Conservation (phyloP, 306 rosid species). For the Prunus mira region DNA sequence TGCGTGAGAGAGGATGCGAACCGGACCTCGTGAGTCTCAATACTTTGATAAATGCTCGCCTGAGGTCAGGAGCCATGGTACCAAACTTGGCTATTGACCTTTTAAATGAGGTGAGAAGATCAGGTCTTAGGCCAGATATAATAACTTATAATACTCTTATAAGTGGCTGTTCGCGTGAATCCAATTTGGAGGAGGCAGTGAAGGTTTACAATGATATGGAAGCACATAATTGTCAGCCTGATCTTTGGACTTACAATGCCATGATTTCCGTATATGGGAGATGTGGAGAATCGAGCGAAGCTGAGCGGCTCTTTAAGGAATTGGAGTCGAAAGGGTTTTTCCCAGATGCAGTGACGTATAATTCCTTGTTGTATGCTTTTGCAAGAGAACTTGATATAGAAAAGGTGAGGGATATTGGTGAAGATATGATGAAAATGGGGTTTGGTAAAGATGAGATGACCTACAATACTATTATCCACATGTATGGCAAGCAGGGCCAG, state of each 20-base stretch:
- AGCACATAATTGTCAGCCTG: slow-evolving; percentile 66
- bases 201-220: slow-evolving; percentile 65
- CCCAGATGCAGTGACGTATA: slow-evolving; percentile 89
- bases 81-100: slow-evolving; percentile 64
- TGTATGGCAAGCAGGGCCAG: slow-evolving; percentile 85
- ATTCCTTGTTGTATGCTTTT: slow-evolving; percentile 82
- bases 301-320: slow-evolving; percentile 66
- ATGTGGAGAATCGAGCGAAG: slow-evolving; percentile 65
- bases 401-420: slow-evolving; percentile 61
- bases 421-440: slow-evolving; percentile 79
- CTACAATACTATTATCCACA: slow-evolving; percentile 82
- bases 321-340: slow-evolving; percentile 76
- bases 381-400: slow-evolving; percentile 69
- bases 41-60: slow-evolving; percentile 78
- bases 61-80: slow-evolving; percentile 64
- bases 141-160: slow-evolving; percentile 87
- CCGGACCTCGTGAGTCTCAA: slow-evolving; percentile 93
- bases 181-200: slow-evolving; percentile 76
- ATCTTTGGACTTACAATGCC: slow-evolving; percentile 95
- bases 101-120: slow-evolving; percentile 67
- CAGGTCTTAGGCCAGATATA: slow-evolving; percentile 76
- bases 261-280: slow-evolving; percentile 94
- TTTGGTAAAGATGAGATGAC: slow-evolving; percentile 97
- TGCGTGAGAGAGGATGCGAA: slow-evolving; percentile 70
- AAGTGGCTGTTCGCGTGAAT: slow-evolving; percentile 86